Evolutionary conservation across 169 alveolate genomes (phyloP), one percentile per base, ranked within the genome.

Genomic region (Plasmodium sp.): DNA sequence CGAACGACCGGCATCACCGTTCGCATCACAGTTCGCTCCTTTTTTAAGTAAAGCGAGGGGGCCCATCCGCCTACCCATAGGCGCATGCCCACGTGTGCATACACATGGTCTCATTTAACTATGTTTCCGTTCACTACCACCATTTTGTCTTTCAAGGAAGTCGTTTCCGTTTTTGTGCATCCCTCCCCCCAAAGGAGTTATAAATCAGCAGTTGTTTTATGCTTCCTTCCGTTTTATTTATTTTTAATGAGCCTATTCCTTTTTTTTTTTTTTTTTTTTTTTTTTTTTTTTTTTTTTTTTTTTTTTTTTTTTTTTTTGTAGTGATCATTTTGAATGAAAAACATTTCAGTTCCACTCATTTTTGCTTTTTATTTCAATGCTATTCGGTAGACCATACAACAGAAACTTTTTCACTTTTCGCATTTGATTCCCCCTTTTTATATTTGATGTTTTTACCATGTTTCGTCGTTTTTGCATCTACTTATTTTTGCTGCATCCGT

Each of bases 81-180:
- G 34, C n/a, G 34, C 73, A 51, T 82, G 39, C 39, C n/a, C 36
- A 72, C 56, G 16, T 73, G 79, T n/a, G 84, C 62, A 45, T 12
- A 6, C 48, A 7, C 33, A 34, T 43, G 16, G 34, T 16, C 36
- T n/a, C n/a, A 22, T 41, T 33, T 83, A 41, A 41, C 43, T 83
- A 22, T 58, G 54, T 84, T 84, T 58, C 31, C 77, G 5, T 84
- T 43, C 39, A 34, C 36, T 9, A 34, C 73, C 36, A 22, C 45
- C 62, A 77, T 73, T 85, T 85, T 85, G 84, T 85, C 84, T 85
- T 85, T 85, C 74, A 85, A 33, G 82, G 81, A 73, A 85, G 27
- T 48, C 31, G 27, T 33, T n/a, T 22, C 56, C 39, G 54, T 85
- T 85, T 74, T 75, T 77, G 77, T 67, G 77, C 43, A 67, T 27